These are phyloP conservation scores for Lycium ferocissimum DNA, from an alignment of 257 asterid species.

Conservation along the genomic window DNA sequence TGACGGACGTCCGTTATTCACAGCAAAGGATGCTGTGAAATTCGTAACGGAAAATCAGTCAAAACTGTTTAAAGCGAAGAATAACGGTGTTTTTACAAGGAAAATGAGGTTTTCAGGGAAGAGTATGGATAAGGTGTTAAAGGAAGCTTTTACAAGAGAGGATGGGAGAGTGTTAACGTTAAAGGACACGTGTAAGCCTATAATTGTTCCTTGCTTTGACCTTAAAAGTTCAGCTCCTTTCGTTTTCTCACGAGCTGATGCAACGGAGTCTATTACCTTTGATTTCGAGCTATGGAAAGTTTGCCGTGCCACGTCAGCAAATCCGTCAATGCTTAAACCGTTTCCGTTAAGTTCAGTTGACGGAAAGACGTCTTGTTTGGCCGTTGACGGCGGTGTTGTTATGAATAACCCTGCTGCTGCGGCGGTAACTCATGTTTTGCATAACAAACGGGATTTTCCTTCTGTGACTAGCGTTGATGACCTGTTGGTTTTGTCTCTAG, in stretches of 20 bases:
- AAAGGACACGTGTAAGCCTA: conserved; percentile 85
- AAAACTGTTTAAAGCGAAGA: conserved; percentile 49
- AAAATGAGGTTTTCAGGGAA: conserved; percentile 54
- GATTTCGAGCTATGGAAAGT: conserved; percentile 93
- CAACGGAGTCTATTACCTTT: conserved; percentile 76
- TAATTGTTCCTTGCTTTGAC: conserved; percentile 90
- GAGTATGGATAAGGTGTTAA: conserved; percentile 70
- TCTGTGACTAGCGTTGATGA: conserved; percentile 86
- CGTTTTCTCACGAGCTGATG: conserved; percentile 96
- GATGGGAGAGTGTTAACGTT: conserved; percentile 68
- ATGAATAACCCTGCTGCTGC: conserved; percentile 99
- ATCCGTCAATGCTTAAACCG: conserved; percentile 84
- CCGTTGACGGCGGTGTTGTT: conserved; percentile 93
- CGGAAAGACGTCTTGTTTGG: conserved; percentile 78
- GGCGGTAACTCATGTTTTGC: conserved; percentile 95
- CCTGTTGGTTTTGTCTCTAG: conserved; percentile 78
- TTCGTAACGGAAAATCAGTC: conserved; percentile 55
- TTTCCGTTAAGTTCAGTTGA: conserved; percentile 64
- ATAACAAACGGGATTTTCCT: conserved; percentile 91
- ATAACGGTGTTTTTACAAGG: conserved; percentile 54
- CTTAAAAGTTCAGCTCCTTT: conserved; percentile 83
- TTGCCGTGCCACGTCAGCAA: conserved; percentile 90
- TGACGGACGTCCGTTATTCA: conserved; percentile 67
- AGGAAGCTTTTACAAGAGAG: conserved; percentile 63
- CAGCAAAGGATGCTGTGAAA: conserved; percentile 65